These are phyloP conservation scores for Psilocybe sp. DNA, from an alignment of 768 basidiomycete species.

Conservation along the genomic window DNA sequence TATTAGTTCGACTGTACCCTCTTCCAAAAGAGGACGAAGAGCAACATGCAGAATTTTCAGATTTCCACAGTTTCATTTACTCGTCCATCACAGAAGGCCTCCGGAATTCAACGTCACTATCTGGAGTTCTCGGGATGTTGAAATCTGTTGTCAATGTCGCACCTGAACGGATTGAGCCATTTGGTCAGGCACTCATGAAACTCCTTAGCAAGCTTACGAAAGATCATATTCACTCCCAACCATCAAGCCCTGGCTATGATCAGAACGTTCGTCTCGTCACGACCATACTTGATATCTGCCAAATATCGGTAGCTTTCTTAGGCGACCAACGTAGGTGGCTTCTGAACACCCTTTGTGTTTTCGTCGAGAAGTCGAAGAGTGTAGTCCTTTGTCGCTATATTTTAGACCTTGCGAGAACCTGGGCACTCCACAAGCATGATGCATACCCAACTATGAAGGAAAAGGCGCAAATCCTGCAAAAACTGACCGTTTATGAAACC, in stretches of 20 bases:
- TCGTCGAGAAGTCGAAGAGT: constrained; percentile 91
- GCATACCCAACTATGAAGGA: constrained; percentile 92
- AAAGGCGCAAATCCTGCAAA: constrained; percentile 84
- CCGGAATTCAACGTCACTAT: constrained; percentile 66
- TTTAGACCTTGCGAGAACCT: constrained; percentile 81
- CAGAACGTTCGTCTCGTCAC: constrained; percentile 63
- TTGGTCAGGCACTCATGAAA: constrained; percentile 73
- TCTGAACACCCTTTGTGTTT: constrained; percentile 68
- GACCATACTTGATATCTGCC: constrained; percentile 85
- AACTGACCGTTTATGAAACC: constrained; percentile 82
- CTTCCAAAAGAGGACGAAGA: constrained; percentile 78
- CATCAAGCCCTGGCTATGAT: constrained; percentile 49
- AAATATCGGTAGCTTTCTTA: constrained; percentile 73
- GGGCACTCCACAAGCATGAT: constrained; percentile 87
- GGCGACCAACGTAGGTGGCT: constrained; percentile 86
- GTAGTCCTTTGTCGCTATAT: constrained; percentile 75
- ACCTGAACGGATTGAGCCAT: constrained; percentile 82
- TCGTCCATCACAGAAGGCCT: constrained; percentile 76
- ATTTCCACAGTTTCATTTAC: constrained; percentile 77
- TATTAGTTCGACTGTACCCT: constrained; percentile 73
- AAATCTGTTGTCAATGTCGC: constrained; percentile 78
- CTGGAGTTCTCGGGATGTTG: constrained; percentile 83
- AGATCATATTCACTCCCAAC: constrained; percentile 71
- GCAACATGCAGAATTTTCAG: constrained; percentile 65
- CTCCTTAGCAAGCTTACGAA: constrained; percentile 82